These are phyloP conservation scores for Omphalotus guepiniiformis DNA, from an alignment of 768 basidiomycete species.

Conservation along the genomic window DNA sequence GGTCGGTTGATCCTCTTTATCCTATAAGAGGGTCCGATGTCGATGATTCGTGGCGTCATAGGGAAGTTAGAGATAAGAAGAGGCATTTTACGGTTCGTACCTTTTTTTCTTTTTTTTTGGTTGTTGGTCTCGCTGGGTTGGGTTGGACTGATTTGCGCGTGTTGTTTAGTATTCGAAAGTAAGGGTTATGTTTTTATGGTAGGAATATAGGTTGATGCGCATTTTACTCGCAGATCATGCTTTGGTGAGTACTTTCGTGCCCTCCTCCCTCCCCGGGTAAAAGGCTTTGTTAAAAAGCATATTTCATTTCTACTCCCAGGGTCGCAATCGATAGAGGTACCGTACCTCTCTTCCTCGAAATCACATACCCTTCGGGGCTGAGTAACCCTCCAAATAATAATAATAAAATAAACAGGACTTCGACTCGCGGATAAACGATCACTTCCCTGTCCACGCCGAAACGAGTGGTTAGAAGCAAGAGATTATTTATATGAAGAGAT, in stretches of 20 bases:
- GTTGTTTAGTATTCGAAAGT: slow-evolving; percentile 77
- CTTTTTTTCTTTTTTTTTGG: background rate
- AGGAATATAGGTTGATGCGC: background rate
- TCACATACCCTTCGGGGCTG: background rate
- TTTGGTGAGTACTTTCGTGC: slow-evolving; percentile 50
- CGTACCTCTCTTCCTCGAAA: background rate
- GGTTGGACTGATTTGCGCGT: background rate
- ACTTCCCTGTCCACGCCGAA: slow-evolving; percentile 74
- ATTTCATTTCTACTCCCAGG: slow-evolving; percentile 37
- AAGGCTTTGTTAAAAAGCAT: background rate
- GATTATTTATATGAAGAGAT: slow-evolving; percentile 92
- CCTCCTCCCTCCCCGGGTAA: background rate
- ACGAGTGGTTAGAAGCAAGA: slow-evolving; percentile 68
- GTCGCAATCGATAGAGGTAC: slow-evolving; percentile 90
- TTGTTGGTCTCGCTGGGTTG: background rate
- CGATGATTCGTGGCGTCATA: too few species aligned
- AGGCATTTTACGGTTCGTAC: slow-evolving; percentile 76
- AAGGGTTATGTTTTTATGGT: background rate
- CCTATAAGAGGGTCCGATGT: too few species aligned
- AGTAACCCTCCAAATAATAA: too few species aligned
- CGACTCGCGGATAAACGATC: slow-evolving; percentile 94
- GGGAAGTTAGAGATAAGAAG: slow-evolving; percentile 88
- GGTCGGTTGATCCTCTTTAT: slow-evolving; percentile 4
- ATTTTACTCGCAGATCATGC: slow-evolving; percentile 63
- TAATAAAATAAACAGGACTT: slow-evolving; percentile 45